Conservation (phyloP, 2,329 filamentous ascomycete genomes). For the Fusarium sp. region DNA sequence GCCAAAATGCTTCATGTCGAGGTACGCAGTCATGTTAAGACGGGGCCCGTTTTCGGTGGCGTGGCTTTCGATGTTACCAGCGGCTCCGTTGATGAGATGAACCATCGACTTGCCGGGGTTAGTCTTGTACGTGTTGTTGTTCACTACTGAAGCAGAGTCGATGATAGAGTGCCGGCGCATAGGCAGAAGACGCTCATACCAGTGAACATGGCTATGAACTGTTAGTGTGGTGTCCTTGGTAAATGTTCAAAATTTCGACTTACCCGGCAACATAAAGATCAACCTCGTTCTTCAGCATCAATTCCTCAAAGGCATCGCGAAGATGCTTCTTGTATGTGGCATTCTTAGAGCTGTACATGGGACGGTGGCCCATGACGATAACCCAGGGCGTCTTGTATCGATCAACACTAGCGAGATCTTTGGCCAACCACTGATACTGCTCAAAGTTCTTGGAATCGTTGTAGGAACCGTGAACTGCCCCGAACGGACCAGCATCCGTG, state of each 20-base stretch:
- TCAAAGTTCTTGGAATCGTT: conserved; percentile 61
- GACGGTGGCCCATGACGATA: conserved; percentile 64
- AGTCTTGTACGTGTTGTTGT: conserved; percentile 64
- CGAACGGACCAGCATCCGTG: conserved; percentile 67
- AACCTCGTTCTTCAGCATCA: conserved; percentile 62
- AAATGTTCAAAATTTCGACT: too few species aligned
- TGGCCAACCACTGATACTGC: conserved; percentile 63
- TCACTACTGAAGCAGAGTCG: conserved; percentile 57
- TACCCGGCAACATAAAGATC: conserved; percentile 62
- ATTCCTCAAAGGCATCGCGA: conserved; percentile 61
- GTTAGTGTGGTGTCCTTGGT: too few species aligned
- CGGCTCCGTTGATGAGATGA: conserved; percentile 68
- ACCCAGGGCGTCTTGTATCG: conserved; percentile 65
- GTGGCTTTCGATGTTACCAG: conserved; percentile 68
- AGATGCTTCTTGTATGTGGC: conserved; percentile 61
- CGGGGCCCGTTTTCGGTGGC: too few species aligned
- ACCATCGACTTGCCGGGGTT: conserved; percentile 65
- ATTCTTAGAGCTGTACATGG: conserved; percentile 63
- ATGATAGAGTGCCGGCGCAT: conserved; percentile 54
- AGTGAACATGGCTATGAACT: conserved; percentile 44
- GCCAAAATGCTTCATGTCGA: too few species aligned
- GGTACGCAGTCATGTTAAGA: too few species aligned
- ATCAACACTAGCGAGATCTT: conserved; percentile 62
- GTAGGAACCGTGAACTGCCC: conserved; percentile 55
- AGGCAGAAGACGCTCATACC: conserved; percentile 45